Evolutionary conservation across 805 yeast genomes (phyloP).

Genomic region (Metschnikowia peoriensis): DNA sequence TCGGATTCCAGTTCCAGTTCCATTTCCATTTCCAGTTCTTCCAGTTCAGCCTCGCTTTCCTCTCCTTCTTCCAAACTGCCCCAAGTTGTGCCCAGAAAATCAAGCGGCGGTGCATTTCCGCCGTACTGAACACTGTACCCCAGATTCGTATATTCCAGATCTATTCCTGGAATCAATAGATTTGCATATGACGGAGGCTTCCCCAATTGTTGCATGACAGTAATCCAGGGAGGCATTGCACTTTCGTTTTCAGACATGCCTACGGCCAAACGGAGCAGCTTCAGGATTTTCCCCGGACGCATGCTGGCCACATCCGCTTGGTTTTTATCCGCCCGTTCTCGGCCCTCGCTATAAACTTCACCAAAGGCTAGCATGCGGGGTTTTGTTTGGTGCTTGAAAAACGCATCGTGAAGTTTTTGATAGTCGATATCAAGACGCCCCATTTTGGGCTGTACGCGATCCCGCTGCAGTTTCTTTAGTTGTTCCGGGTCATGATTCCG

Average conservation of each 20-base stretch:
- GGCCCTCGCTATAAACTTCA: constrained; percentile 76
- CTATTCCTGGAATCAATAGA: constrained; percentile 53
- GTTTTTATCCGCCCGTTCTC: constrained; percentile 49
- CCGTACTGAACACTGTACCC: constrained; percentile 27
- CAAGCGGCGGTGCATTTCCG: constrained; percentile 5
- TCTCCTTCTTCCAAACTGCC: constrained; percentile 32
- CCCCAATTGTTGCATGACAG: constrained; percentile 65
- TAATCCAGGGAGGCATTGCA: constrained; percentile 69
- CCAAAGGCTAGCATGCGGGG: constrained; percentile 73
- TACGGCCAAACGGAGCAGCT: constrained; percentile 61
- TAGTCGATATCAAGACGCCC: constrained; percentile 85
- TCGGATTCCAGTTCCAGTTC: neutral
- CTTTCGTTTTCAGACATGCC: constrained; percentile 53
- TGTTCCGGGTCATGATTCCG: constrained; percentile 63
- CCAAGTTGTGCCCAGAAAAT: constrained; percentile 26
- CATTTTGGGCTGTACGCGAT: constrained; percentile 85
- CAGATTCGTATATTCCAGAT: constrained; percentile 32
- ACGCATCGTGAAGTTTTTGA: constrained; percentile 77
- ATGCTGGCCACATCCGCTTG: constrained; percentile 33
- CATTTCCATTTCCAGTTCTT: constrained; percentile 14
- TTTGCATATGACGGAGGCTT: constrained; percentile 81
- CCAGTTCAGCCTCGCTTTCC: constrained; percentile 27
- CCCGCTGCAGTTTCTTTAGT: constrained; percentile 72
- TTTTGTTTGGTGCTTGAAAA: constrained; percentile 74
- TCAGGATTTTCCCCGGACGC: constrained; percentile 70